Percentiles rank a stretch among this genome's conserved stretches.
Evolutionary conservation across 371 early-diverging fungal species (phyloP).

Genomic region (Vairimorpha apis): DNA sequence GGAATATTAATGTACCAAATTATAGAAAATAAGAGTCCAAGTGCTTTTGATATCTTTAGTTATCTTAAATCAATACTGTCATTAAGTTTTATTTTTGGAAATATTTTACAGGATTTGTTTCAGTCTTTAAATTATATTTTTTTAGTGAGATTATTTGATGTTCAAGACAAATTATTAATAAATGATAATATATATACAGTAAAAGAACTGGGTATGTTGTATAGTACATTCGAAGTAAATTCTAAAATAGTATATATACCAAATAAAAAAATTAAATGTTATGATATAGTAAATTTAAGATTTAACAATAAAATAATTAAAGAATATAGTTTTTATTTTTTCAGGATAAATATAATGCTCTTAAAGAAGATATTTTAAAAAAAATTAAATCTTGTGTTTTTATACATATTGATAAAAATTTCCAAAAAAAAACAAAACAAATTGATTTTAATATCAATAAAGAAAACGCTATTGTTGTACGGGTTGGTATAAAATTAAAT

Average conservation of each 20-base stretch:
- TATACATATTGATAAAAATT: too few relatives aligned
- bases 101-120: constrained; percentile 28
- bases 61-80: constrained; percentile 18
- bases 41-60: background rate
- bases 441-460: too few relatives aligned
- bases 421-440: too few relatives aligned
- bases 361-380: too few relatives aligned
- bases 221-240: constrained; percentile 32
- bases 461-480: too few relatives aligned
- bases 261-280: constrained; percentile 33
- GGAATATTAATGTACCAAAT: too few relatives aligned
- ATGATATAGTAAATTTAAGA: constrained; percentile 46
- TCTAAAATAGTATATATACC: constrained; percentile 16
- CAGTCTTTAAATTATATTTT: constrained; percentile 48
- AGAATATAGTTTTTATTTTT: too few relatives aligned
- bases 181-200: constrained; percentile 35
- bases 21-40: background rate
- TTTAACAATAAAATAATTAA: too few relatives aligned
- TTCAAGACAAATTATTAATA: constrained; percentile 48
- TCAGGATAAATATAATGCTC: too few relatives aligned
- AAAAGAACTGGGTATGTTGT: constrained; percentile 43
- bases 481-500: too few relatives aligned
- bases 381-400: too few relatives aligned
- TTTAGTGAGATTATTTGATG: constrained; percentile 50
- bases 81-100: constrained; percentile 33